Evolutionary conservation across 306 rosid genomes (phyloP), one percentile per base, ranked within the genome.

Genomic region (Albizia julibrissin): DNA sequence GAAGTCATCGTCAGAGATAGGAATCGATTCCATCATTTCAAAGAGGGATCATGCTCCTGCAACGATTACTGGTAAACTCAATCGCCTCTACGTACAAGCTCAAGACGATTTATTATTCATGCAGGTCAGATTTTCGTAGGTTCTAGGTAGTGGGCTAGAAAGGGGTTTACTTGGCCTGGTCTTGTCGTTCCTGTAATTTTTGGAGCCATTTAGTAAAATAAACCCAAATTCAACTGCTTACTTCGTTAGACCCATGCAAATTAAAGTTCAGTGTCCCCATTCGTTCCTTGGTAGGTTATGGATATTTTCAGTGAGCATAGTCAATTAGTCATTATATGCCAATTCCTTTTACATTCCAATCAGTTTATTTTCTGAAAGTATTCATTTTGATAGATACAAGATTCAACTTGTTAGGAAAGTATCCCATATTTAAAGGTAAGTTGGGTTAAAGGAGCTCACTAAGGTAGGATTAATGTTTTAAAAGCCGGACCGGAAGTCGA

Each of bases 1-100:
- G 87, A 86, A 54, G 88, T 89, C 69, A 50, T 91, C 9, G 87
- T 89, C 26, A 85, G 93, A 79, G 93, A 91, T 50, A 54, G 93
- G 69, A 88, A 85, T 52, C 84, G 93, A 22, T 89, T 88, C 83
- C 93, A 89, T 85, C 93, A 87, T 87, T 88, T 91, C 84, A 85
- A 85, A 68, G 86, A 85, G 10, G 93, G 95, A 14, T 82, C 85
- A 9, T 89, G 93, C 76, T 91, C 95, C 69, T 91, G 93, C 77
- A 89, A 89, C 77, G 90, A 91, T 84, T 88, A 78, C 72, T 91
- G 95, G 93, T 91, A 58, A 80, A 80, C 44, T 76, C 11, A 3
- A 22, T 6, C 0, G 15, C 65, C 65, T 58, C 61, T 1, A 31
- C 31, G 39, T 39, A 16, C n/a, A 39, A 5, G 68, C 29, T 39